Base-by-base conservation (phyloP, 2,329 filamentous ascomycete species). In the Sporothrix inflata region DNA sequence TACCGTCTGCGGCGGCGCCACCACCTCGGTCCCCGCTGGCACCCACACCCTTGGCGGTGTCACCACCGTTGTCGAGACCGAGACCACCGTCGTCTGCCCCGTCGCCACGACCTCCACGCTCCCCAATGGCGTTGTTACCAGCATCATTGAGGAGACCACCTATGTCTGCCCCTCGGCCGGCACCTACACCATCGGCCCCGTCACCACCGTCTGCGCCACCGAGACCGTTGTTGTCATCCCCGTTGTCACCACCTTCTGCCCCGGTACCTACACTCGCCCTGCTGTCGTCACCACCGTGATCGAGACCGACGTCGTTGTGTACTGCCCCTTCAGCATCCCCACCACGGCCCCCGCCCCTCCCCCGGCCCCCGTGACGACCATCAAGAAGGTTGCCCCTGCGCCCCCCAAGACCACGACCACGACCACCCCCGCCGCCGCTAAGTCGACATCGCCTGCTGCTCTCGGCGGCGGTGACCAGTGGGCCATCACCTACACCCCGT, bases 401-500 rank as follows among this genome's bases (percentile, higher is more conserved):
- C 76, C 75, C 69, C 57, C 80, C 72, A 78, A 78, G 63, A 72
- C 75, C 61, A 72, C 78, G 63, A 72, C 75, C 61, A 72, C 78
- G 75, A 57, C 78, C 47, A 47, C 70, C 55, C 71, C 75, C 57
- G 19, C 65, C 69, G 73, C 77, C 71, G 61, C 74, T 76, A 72
- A 80, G 75, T 65, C 76, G 72, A 73, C 77, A 38, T 73, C 76
- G 42, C 49, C 69, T 74, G 67, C 70, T 74, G 74, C 79, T 84
- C 72, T 79, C 79, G 83, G 84, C 77, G 76, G 78, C 77, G 85
- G 83, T 70, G 82, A 86, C 81, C 87, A 90, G 79, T 93, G 89
- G 85, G 92, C 88, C 81, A 91, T 95, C 79, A 92, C 92, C 78
- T 96, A 94, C 87, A 93, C 92, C 55, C 92, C 92, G 68, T 96